Base-by-base conservation (phyloP, 257 asterid species). In the Scutellaria baicalensis region DNA sequence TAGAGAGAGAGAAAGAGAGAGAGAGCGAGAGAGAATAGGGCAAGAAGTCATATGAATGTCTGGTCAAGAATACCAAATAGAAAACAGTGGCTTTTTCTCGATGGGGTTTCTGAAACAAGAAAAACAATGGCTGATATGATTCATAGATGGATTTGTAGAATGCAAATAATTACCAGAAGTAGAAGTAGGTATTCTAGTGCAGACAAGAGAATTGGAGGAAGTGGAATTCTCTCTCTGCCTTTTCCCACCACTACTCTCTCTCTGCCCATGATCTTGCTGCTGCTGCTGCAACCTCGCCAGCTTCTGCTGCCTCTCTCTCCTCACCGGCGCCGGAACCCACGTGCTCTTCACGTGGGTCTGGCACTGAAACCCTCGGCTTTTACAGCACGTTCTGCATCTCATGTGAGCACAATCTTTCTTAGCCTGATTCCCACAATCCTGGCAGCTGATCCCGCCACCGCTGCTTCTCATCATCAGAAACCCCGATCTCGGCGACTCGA, bases 321-420 rank as follows among this genome's bases (percentile, higher is more conserved):
- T 71, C 78, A 89, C 84, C 0, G 94, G 83, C 1, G 97, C 97
- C 0, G 97, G 96, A 13, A 92, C 96, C 97, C 97, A 92, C 17
- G 97, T 92, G 84, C 93, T 85, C 79, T 83, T 91, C 0, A 91
- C 88, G 73, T 91, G 97, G 5, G 97, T 91, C 23, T 80, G 71
- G 77, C 97, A 91, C 59, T 80, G 86, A 63, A 78, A 85, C 38
- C 97, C 97, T 48, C 97, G 81, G 73, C 97, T 91, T 83, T 89
- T 92, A 20, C 98, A 92, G 80, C 98, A 92, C 17, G 92, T 88
- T 45, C 98, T 72, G 78, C 98, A 92, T 79, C 98, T 81, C 98
- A 89, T 89, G 70, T 92, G 92, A 5, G 75, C 0, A 40, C 98
- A 92, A 69, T 91, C 96, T 61, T 91, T 91, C 79, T 91, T 91